These are phyloP conservation scores for Decorospora gaudefroyi DNA, from an alignment of 2,329 filamentous ascomycete species.

Conservation along the genomic window DNA sequence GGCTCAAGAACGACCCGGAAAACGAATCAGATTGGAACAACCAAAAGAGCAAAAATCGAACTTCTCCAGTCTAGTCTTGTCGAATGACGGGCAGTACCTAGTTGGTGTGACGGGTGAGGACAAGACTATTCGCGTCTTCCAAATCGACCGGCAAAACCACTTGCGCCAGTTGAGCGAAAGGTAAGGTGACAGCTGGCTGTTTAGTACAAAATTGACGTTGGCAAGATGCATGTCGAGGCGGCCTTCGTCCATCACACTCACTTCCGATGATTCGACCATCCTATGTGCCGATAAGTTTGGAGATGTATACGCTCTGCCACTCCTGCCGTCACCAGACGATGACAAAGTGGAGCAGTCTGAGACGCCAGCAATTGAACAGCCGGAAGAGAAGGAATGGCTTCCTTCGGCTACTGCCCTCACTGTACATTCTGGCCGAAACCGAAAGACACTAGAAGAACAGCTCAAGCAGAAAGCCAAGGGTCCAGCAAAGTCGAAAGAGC, in stretches of 20 bases:
- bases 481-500: slow-evolving; percentile 54
- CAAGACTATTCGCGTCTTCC: slow-evolving; percentile 85
- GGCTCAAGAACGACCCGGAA: slow-evolving; percentile 46
- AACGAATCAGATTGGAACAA: slow-evolving; percentile 50
- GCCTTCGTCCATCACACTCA: slow-evolving; percentile 74
- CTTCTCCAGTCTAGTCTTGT: slow-evolving; percentile 69
- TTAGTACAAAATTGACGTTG: slow-evolving; percentile 12
- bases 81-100: slow-evolving; percentile 68
- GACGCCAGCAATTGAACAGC: slow-evolving; percentile 22
- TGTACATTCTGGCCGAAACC: slow-evolving; percentile 66
- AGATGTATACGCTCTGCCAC: slow-evolving; percentile 87
- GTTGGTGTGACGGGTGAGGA: slow-evolving; percentile 86
- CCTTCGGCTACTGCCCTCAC: slow-evolving; percentile 63
- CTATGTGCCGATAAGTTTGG: slow-evolving; percentile 93
- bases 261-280: slow-evolving; percentile 71
- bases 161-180: slow-evolving; percentile 73
- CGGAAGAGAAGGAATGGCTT: slow-evolving; percentile 48
- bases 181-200: slow-evolving; percentile 51
- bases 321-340: slow-evolving; percentile 57
- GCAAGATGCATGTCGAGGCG: slow-evolving; percentile 85
- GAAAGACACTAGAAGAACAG: slow-evolving; percentile 62
- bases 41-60: slow-evolving; percentile 56
- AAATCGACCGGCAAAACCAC: slow-evolving; percentile 63
- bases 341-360: slow-evolving; percentile 24
- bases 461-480: slow-evolving; percentile 51